Base-by-base conservation (phyloP, 2,329 filamentous ascomycete genomes). In the Botrytis deweyae region DNA sequence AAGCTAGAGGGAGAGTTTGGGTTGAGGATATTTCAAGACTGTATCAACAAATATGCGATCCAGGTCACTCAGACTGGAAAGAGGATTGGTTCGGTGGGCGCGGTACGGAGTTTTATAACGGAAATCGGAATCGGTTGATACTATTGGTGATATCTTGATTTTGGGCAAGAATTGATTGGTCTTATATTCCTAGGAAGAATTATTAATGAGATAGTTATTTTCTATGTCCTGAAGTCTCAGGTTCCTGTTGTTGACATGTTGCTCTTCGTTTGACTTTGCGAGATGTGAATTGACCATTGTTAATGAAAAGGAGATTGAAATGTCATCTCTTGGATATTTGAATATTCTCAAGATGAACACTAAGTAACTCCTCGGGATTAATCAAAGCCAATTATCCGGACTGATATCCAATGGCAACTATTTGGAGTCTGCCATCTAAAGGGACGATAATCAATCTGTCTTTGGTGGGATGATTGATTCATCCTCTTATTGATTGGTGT, bases 141-240 rank as follows among this genome's bases (percentile, higher is more conserved):
- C 38, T 69, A 33, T 69, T 58, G 36, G 49, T 58, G 66, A 38
- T 9, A 68, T 68, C 14, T 58, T 29, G 6, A 68, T 42, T 6
- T 68, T 42, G 66, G 66, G 49, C n/a, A 42, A 58, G 36, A 58
- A 58, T 69, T 29, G 42, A 58, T 42, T 25, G 49, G 25, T 29
- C 36, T 69, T 42, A 10, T 42, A 7, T 69, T 69, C 40, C n/a
- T 69, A 42, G 38, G n/a, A 42, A 44, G 18, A 38, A 33, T 58
- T 42, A 33, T 58, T 18, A 58, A 69, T 58, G 7, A 58, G n/a
- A 58, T 18, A n/a, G 22, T 42, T 42, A 42, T 58, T 69, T 20
- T 58, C 52, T 4, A 18, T 42, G 20, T 33, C 66, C 66, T 69
- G 66, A 69, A 69, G 66, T 69, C 9, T 69, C 66, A 69, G 66